phyloP scores from a whole-genome alignment of 371 early-diverging fungal species.

The Edhazardia aedis region DNA sequence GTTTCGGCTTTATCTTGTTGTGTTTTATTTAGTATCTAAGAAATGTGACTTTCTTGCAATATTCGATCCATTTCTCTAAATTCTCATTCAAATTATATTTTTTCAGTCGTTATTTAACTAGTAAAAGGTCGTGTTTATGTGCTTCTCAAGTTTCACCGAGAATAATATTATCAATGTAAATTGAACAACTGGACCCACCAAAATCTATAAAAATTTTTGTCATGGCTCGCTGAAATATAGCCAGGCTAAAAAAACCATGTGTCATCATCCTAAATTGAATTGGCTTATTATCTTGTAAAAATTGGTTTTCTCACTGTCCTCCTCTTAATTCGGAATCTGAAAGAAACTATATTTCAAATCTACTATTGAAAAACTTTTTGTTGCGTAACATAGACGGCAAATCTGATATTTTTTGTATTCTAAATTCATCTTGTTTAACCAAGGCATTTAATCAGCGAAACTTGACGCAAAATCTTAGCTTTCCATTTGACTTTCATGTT shows the following conservation, averaged over 20 bases:
- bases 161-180: too few relatives aligned
- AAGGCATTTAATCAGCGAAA: slow-evolving; percentile 4
- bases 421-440: not conserved
- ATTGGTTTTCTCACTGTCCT: not conserved
- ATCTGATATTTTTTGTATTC: slow-evolving; percentile 3
- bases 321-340: not conserved
- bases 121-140: slow-evolving; percentile 11
- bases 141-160: not conserved
- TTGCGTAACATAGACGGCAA: not conserved
- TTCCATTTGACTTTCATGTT: not conserved
- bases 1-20: not conserved
- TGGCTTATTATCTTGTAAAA: not conserved
- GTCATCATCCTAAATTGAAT: too few relatives aligned
- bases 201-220: slow-evolving; percentile 1
- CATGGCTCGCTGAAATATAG: slow-evolving; percentile 8
- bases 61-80: slow-evolving; percentile 1
- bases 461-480: slow-evolving; percentile 2
- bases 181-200: slow-evolving; percentile 6
- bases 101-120: slow-evolving; percentile 6
- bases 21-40: not conserved
- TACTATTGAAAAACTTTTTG: slow-evolving; percentile 1
- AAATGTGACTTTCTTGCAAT: not conserved
- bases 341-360: slow-evolving; percentile 10
- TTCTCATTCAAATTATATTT: slow-evolving; percentile 8
- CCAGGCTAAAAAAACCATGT: too few relatives aligned